A percentile compares a stretch with the other conserved stretches of the same genome.
Conservation (phyloP, 176 grass and related monocot genomes). For the Pharus latifolius region DNA sequence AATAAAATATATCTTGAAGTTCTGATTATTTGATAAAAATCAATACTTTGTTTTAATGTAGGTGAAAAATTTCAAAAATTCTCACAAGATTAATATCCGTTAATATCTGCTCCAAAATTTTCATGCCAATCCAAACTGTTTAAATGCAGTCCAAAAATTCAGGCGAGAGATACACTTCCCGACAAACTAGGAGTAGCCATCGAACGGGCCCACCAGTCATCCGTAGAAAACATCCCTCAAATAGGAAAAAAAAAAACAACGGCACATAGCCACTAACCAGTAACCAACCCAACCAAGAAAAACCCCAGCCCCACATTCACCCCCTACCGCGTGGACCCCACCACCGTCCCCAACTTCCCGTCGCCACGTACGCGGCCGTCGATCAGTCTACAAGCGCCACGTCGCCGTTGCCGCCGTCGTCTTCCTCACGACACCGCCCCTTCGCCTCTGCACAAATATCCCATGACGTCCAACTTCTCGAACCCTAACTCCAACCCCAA, state of each 20-base stretch:
- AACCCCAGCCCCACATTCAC: neutral
- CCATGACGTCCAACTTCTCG: slow-evolving; percentile 7
- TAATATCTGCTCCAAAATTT: too few relatives aligned
- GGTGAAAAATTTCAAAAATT: too few relatives aligned
- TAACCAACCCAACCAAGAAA: neutral
- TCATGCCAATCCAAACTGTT: too few relatives aligned
- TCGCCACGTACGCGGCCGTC: slow-evolving; percentile 26
- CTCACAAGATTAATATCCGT: too few relatives aligned
- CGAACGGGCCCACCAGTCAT: neutral
- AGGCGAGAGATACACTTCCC: too few relatives aligned
- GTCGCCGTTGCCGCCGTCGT: slow-evolving; percentile 6
- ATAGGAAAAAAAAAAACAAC: neutral
- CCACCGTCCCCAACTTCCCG: neutral
- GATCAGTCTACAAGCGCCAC: slow-evolving; percentile 25
- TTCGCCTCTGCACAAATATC: neutral
- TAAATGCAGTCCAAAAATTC: too few relatives aligned
- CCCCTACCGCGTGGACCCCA: slow-evolving; percentile 17
- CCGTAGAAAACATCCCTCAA: neutral
- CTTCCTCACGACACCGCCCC: neutral
- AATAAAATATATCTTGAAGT: too few relatives aligned
- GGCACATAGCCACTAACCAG: too few relatives aligned
- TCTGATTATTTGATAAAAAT: too few relatives aligned
- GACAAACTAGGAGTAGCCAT: too few relatives aligned
- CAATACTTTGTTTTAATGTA: too few relatives aligned
- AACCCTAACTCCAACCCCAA: slow-evolving; percentile 6